Percentiles rank a stretch among this genome's conserved stretches.
phyloP scores from a whole-genome alignment of 2,329 filamentous ascomycete genomes.

The Colletotrichum cuscutae region DNA sequence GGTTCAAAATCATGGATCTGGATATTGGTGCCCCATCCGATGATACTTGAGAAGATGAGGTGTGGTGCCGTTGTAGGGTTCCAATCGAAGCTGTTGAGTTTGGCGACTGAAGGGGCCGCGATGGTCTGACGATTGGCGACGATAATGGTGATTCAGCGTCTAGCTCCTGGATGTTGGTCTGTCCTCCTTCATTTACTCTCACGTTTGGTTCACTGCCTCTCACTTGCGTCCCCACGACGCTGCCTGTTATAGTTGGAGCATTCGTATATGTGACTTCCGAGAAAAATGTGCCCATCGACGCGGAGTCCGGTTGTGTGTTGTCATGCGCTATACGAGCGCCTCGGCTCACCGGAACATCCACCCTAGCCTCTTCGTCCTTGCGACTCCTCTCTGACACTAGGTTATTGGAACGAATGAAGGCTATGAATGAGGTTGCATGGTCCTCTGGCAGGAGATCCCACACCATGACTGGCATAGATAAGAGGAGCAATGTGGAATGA shows the following conservation, averaged over 20 bases:
- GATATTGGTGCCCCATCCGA: slow-evolving; percentile 44
- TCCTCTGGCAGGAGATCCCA: slow-evolving; percentile 70
- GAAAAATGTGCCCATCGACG: slow-evolving; percentile 21
- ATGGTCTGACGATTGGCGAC: slow-evolving; percentile 36
- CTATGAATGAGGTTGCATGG: slow-evolving; percentile 65
- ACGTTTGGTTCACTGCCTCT: neutral
- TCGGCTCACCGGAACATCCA: neutral
- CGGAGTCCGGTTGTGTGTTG: neutral
- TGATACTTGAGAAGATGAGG: neutral
- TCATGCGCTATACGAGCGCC: neutral
- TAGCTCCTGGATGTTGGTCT: neutral
- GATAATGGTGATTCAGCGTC: slow-evolving; percentile 32
- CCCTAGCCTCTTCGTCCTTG: neutral
- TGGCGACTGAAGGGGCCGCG: slow-evolving; percentile 37
- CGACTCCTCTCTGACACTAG: slow-evolving; percentile 1
- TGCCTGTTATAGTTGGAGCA: slow-evolving; percentile 1
- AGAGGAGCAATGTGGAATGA: slow-evolving; percentile 66
- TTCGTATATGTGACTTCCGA: slow-evolving; percentile 22
- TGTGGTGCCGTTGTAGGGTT: slow-evolving; percentile 1
- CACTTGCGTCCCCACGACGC: neutral
- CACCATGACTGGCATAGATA: slow-evolving; percentile 68
- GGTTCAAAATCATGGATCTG: slow-evolving; percentile 56
- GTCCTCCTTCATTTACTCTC: neutral
- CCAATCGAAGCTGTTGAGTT: slow-evolving; percentile 34
- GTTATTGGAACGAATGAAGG: slow-evolving; percentile 33